Conservation (phyloP, 768 basidiomycete species). For the Termitomyces sp. region DNA sequence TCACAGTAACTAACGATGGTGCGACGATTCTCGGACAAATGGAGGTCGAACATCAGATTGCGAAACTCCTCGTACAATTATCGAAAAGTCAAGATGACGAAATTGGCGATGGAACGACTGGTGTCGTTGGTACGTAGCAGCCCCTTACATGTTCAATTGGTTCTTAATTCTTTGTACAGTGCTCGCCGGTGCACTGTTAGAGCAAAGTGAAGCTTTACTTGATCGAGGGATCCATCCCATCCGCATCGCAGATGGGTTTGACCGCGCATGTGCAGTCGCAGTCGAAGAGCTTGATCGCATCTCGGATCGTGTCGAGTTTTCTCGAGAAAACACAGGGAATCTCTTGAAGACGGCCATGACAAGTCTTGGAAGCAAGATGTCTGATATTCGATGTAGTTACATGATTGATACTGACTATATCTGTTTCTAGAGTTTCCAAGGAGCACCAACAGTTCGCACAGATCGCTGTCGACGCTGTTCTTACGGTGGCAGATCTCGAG, state of each 20-base stretch:
- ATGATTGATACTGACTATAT: background rate
- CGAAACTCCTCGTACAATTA: conserved; percentile 93
- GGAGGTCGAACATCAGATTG: conserved; percentile 99
- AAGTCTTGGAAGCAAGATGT: conserved; percentile 98
- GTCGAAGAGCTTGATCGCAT: conserved; percentile 87
- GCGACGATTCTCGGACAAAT: conserved; percentile 98
- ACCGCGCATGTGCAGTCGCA: conserved; percentile 87
- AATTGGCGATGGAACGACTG: conserved; percentile 98
- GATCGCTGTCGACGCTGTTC: conserved; percentile 96
- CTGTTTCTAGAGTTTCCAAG: conserved; percentile 78
- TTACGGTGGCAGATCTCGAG: conserved; percentile 91
- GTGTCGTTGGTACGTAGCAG: conserved; percentile 83
- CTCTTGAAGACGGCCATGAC: conserved; percentile 95
- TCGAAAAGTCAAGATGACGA: conserved; percentile 99
- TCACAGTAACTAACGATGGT: conserved; percentile 98
- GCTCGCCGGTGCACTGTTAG: conserved; percentile 94
- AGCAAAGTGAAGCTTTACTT: conserved; percentile 92
- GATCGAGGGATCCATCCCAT: conserved; percentile 99
- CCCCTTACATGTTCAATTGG: background rate
- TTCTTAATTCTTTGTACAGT: conserved; percentile 39
- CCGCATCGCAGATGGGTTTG: conserved; percentile 98
- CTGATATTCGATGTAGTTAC: conserved; percentile 17
- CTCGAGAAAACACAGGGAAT: conserved; percentile 75
- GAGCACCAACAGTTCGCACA: conserved; percentile 93
- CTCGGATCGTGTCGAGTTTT: conserved; percentile 85